Conservation (phyloP, 2,329 filamentous ascomycete species). For the Pseudopyrenochaeta lycopersici region DNA sequence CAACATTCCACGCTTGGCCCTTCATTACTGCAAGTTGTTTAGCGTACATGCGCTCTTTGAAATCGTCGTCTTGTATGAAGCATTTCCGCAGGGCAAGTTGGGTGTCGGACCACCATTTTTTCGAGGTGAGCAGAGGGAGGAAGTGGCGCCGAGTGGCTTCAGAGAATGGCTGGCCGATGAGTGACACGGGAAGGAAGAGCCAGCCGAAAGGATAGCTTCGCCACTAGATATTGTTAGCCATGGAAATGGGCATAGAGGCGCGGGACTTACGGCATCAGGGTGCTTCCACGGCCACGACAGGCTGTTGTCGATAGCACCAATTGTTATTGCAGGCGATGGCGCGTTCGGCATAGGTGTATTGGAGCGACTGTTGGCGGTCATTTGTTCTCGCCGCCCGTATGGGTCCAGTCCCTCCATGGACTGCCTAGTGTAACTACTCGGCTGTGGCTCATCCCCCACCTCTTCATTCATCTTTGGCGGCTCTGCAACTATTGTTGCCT, state of each 20-base stretch:
- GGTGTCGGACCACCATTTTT: constrained; percentile 96
- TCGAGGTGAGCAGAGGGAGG: constrained; percentile 92
- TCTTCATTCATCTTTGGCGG: constrained; percentile 72
- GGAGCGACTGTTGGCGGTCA: constrained; percentile 74
- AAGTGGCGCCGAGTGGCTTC: constrained; percentile 94
- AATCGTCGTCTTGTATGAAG: constrained; percentile 92
- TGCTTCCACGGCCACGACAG: constrained; percentile 99
- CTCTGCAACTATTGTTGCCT: constrained; percentile 86
- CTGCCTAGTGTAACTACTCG: constrained; percentile 66
- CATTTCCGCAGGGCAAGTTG: constrained; percentile 84
- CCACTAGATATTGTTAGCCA: constrained; percentile 58
- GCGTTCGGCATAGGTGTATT: constrained; percentile 63
- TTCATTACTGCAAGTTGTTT: constrained; percentile 99
- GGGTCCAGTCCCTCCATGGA: constrained; percentile 68
- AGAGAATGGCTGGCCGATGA: constrained; percentile 96
- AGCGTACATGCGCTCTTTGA: constrained; percentile 99
- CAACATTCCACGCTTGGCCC: constrained; percentile 98
- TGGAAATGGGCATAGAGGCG: not conserved
- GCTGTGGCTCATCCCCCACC: constrained; percentile 40
- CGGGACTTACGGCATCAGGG: constrained; percentile 76
- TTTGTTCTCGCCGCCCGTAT: constrained; percentile 82
- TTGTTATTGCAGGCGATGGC: constrained; percentile 69
- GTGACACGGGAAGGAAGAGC: constrained; percentile 94
- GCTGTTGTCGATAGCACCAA: constrained; percentile 97
- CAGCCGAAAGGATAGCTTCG: constrained; percentile 96